Evolutionary conservation across 2,329 filamentous ascomycete genomes (phyloP), one percentile per base, ranked within the genome.

Genomic region (Drechmeria coniospora): DNA sequence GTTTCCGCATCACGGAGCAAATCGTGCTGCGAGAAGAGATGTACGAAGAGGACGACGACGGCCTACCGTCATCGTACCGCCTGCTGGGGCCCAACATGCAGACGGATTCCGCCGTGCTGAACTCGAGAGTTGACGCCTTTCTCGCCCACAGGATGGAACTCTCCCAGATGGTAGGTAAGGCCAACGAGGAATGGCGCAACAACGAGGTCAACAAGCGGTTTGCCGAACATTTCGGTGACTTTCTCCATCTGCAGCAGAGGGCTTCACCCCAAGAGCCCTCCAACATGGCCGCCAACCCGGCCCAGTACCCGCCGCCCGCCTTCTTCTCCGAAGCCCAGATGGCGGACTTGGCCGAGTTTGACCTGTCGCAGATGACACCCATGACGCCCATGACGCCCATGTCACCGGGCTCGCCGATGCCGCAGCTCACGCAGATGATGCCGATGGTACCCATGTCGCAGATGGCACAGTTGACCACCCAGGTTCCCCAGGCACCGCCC

Each of bases 21-120:
- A 84, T 90, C 15, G 84, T 93, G 9, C 61, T 79, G 40, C 84
- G 82, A 36, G 86, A 93, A 49, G 83, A 92, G 49, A 92, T 93
- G 82, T 94, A 94, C 47, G 84, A 93, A 45, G 86, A 93, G 51
- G 81, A 92, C 45, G 84, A 92, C 29, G 81, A 92, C 40, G 79
- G 86, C 31, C 48, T 81, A 15, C 74, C 77, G 1, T 64, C 71
- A 34, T 70, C 73, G 29, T 79, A 74, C 44, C 64, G 72, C 32
- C 59, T 71, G 10, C 56, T 82, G 18, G 70, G 69, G 10, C 62
- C 69, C 3, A 66, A 75, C 40, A 55, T 79, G 32, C 64, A 72
- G 38, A 75, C 68, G 2, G 58, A 57, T 11, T 72, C 69, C 2
- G 50, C 61, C 15, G 65, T 72, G 34, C 66, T 79, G 47, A 77